phyloP scores from a whole-genome alignment of 1,284 basidiomycete genomes.

The Lentinula novae-zelandiae region DNA sequence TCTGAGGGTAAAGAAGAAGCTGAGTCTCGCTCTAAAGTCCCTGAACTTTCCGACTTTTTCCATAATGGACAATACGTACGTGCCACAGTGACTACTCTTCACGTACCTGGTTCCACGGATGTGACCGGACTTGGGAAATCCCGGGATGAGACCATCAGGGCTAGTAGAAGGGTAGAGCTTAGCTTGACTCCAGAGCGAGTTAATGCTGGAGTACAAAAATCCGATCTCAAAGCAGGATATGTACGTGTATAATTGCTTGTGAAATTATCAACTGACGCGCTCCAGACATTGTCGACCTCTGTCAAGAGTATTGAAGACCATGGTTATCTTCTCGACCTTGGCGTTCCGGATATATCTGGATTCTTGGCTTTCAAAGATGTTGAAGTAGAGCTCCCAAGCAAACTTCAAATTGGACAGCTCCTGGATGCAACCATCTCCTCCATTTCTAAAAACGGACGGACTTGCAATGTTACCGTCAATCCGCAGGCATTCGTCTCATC shows the following conservation, averaged over 20 bases:
- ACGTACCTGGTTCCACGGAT: constrained; percentile 59
- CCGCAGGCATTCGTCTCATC: constrained; percentile 41
- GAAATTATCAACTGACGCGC: constrained; percentile 9
- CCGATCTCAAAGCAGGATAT: constrained; percentile 77
- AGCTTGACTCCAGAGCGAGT: constrained; percentile 84
- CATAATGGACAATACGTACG: constrained; percentile 83
- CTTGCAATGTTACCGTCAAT: constrained; percentile 60
- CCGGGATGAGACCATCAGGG: constrained; percentile 63
- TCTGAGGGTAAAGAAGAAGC: constrained; percentile 44
- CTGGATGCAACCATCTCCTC: constrained; percentile 62
- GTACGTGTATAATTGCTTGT: constrained; percentile 42
- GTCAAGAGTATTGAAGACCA: constrained; percentile 92
- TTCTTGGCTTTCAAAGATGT: constrained; percentile 77
- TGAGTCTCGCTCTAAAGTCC: constrained; percentile 37
- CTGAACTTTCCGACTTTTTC: constrained; percentile 78
- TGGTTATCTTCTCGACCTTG: constrained; percentile 89
- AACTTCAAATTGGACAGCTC: constrained; percentile 64
- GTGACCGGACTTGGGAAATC: constrained; percentile 51
- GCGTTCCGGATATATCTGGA: constrained; percentile 70
- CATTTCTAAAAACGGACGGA: constrained; percentile 67
- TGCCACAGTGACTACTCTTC: constrained; percentile 69
- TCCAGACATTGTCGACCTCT: constrained; percentile 69
- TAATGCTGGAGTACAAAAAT: constrained; percentile 78
- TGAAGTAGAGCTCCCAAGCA: constrained; percentile 34
- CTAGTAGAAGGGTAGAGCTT: constrained; percentile 82